These are phyloP conservation scores for Panicum virgatum DNA, from an alignment of 202 grass and related monocot genomes.

Conservation along the genomic window DNA sequence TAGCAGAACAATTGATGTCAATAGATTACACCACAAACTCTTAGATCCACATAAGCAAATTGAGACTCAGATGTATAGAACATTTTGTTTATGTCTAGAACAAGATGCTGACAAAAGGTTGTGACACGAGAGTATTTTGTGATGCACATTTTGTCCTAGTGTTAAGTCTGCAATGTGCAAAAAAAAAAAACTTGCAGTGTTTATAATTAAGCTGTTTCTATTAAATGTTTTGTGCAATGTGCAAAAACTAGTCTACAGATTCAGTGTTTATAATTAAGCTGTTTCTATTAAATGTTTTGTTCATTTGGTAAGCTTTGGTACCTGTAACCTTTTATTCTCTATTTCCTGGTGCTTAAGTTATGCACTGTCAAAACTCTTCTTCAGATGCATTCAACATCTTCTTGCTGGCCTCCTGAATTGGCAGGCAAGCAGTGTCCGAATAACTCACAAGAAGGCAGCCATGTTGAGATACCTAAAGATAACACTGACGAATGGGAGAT, in stretches of 20 bases:
- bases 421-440: conserved; percentile 27
- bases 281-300: not conserved
- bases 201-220: not conserved
- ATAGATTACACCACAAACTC: not conserved
- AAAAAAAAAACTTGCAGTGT: too few relatives aligned
- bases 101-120: not conserved
- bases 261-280: not conserved
- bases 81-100: not conserved
- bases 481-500: conserved; percentile 76
- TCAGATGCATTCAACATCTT: conserved; percentile 40
- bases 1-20: not conserved
- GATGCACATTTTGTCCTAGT: not conserved
- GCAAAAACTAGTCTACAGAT: too few relatives aligned
- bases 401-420: conserved; percentile 48
- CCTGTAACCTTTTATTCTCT: not conserved
- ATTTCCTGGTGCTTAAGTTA: not conserved
- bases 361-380: conserved; percentile 19
- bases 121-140: not conserved
- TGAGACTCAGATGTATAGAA: not conserved
- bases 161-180: not conserved
- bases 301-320: conserved; percentile 11
- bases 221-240: too few relatives aligned
- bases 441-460: conserved; percentile 10
- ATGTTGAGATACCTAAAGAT: conserved; percentile 69
- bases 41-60: not conserved